Evolutionary conservation across 352 stramenopile species (phyloP), one percentile per base, ranked within the genome.

Genomic region (Globisporangium polare): DNA sequence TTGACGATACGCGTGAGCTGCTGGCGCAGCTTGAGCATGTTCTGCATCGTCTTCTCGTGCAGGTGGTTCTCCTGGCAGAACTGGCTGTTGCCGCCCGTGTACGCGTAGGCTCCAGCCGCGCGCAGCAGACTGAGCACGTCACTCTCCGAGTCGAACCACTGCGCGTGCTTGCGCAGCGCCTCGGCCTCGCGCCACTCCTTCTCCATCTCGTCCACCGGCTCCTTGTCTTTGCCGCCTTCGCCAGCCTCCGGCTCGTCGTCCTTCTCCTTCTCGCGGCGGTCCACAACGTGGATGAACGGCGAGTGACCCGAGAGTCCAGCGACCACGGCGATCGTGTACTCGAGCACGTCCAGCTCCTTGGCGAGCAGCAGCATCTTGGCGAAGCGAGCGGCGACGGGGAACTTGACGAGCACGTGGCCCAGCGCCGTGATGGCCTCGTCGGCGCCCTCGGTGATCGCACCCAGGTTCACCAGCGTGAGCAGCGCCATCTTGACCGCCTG

Each of bases 351-450:
- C 18, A 93, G 63, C 65, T 90, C 76, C 59, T 90, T 86, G 2
- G 83, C 84, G 8, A 93, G 63, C 33, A 97, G 58, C 18, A 98
- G 57, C 88, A 97, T 97, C 71, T 97, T 97, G 0, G 82, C 90
- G 42, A 97, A 93, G 3, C 86, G 79, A 22, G 90, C 78, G 2
- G 83, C 80, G 7, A 97, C 86, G 0, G 92, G 91, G 63, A 97
- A 96, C 60, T 90, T 77, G 10, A 93, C 89, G 10, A 97, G 78
- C 60, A 78, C 72, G 7, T 75, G 71, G 7, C 92, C 92, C 3
- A 98, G 71, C 2, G 80, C 66, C 3, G 90, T 96, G 66, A 97
- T 92, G 17, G 73, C 64, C 43, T 94, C 83, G 20, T 86, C 71
- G 6, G 77, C 67, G 18, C 68, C 68, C n/a, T 68, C 61, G 0